phyloP scores from a whole-genome alignment of 2,329 filamentous ascomycete species.

The Trichoderma simmonsii region DNA sequence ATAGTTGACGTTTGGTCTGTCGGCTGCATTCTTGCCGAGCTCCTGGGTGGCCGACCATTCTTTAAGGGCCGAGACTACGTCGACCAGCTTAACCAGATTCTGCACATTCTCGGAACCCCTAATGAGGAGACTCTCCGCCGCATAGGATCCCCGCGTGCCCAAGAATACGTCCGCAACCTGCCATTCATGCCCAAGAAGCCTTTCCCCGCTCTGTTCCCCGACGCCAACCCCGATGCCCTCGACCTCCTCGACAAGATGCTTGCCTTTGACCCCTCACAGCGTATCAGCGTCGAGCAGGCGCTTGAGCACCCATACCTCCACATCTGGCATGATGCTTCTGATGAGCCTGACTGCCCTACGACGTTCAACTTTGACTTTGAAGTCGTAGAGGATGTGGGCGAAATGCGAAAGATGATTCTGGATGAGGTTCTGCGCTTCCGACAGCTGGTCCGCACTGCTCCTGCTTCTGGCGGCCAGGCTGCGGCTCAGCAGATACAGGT shows the following conservation, averaged over 20 bases:
- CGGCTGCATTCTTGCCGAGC: constrained; percentile 93
- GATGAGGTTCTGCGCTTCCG: constrained; percentile 92
- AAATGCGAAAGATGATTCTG: constrained; percentile 97
- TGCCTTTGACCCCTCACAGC: constrained; percentile 89
- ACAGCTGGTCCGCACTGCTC: constrained; percentile 52
- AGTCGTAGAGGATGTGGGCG: constrained; percentile 87
- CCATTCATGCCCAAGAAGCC: constrained; percentile 92
- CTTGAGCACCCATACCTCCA: constrained; percentile 94
- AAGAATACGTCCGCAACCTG: constrained; percentile 97
- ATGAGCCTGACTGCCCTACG: constrained; percentile 89
- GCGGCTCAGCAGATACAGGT: constrained; percentile 44
- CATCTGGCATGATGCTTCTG: constrained; percentile 97
- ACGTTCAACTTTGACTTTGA: constrained; percentile 99
- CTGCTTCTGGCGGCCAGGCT: constrained; percentile 35
- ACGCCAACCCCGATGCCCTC: constrained; percentile 92
- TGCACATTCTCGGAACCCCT: constrained; percentile 95
- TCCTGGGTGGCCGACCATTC: constrained; percentile 93
- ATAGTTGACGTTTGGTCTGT: constrained; percentile 98
- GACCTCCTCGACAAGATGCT: constrained; percentile 97
- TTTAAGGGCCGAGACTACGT: constrained; percentile 99
- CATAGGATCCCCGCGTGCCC: constrained; percentile 91
- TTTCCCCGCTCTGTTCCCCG: constrained; percentile 84
- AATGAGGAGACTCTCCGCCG: constrained; percentile 91
- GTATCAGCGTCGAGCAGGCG: constrained; percentile 91
- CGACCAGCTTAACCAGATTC: constrained; percentile 98